A percentile compares a stretch with the other conserved stretches of the same genome.
Evolutionary conservation across 257 asterid species (phyloP).

Genomic region (Ilex asprella): DNA sequence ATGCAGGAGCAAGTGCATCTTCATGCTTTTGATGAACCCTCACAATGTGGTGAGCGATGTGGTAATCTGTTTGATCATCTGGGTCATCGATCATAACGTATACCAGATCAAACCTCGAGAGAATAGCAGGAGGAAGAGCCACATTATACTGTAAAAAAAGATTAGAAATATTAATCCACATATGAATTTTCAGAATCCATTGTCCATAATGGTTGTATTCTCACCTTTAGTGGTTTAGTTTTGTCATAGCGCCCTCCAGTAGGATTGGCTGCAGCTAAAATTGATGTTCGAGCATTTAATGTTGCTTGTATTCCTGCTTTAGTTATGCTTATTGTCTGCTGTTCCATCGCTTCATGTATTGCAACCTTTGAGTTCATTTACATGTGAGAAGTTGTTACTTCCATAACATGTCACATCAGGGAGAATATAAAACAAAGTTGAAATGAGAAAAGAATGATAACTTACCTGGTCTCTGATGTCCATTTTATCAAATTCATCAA

Average conservation of each 20-base stretch:
- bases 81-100: slow-evolving; percentile 99
- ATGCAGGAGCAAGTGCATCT: slow-evolving; percentile 78
- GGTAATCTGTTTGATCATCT: slow-evolving; percentile 86
- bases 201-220: background rate
- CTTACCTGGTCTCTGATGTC: slow-evolving; percentile 93
- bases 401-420: slow-evolving; percentile 1
- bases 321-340: slow-evolving; percentile 98
- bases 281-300: slow-evolving; percentile 93
- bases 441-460: background rate
- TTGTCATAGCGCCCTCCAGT: slow-evolving; percentile 98
- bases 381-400: slow-evolving; percentile 8
- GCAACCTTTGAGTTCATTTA: slow-evolving; percentile 60
- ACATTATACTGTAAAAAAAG: slow-evolving; percentile 75
- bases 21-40: slow-evolving; percentile 85
- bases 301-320: slow-evolving; percentile 99
- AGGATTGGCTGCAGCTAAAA: slow-evolving; percentile 99
- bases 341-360: slow-evolving; percentile 99
- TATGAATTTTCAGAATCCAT: background rate
- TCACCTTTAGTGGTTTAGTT: slow-evolving; percentile 93
- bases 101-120: slow-evolving; percentile 95
- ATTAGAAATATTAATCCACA: slow-evolving; percentile 16
- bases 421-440: background rate
- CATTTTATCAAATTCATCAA: slow-evolving; percentile 99
- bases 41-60: slow-evolving; percentile 91
- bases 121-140: slow-evolving; percentile 99